phyloP scores from a whole-genome alignment of 2,329 filamentous ascomycete genomes.

The Colletotrichum endophyticum region DNA sequence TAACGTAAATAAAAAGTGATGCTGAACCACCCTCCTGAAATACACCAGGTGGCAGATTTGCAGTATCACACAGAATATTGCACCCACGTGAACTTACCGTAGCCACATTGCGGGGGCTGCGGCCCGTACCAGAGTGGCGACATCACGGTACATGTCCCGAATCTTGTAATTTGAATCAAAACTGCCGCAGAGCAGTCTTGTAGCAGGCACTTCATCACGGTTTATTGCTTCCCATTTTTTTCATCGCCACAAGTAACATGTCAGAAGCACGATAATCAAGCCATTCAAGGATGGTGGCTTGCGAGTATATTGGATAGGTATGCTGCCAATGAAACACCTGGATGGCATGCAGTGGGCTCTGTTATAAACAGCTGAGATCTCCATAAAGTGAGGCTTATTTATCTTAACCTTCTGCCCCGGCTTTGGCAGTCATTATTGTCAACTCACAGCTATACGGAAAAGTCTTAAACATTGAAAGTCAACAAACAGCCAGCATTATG shows the following conservation, averaged over 20 bases:
- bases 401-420: background rate
- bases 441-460: background rate
- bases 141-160: background rate
- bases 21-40: background rate
- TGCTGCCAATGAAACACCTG: background rate
- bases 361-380: background rate
- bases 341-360: background rate
- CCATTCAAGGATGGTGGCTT: background rate
- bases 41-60: background rate
- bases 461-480: background rate
- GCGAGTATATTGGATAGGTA: background rate
- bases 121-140: background rate
- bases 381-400: background rate
- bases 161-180: background rate
- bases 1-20: background rate
- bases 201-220: background rate
- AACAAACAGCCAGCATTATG: background rate
- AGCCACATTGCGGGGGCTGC: background rate
- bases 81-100: background rate
- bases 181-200: background rate
- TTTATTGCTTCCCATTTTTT: background rate
- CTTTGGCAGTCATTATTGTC: background rate
- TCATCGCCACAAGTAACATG: background rate
- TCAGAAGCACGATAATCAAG: background rate
- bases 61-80: background rate